Evolutionary conservation across 768 basidiomycete species (phyloP).

Genomic region (Rhizopogon vesiculosus): DNA sequence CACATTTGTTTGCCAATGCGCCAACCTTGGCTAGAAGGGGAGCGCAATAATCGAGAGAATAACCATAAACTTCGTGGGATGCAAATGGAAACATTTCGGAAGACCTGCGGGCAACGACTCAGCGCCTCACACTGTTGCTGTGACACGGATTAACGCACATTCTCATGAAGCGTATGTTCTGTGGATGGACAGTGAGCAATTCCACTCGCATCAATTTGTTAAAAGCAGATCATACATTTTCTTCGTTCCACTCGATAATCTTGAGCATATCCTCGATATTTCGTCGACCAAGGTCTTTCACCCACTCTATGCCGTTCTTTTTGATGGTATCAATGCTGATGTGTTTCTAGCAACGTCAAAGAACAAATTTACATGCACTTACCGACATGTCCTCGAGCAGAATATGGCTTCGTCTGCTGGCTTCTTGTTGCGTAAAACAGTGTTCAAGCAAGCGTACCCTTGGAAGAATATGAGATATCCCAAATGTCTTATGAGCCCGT

Average conservation of each 20-base stretch:
- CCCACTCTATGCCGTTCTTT: slow-evolving; percentile 76
- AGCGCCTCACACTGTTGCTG: neutral
- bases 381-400: slow-evolving; percentile 69
- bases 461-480: slow-evolving; percentile 3
- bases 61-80: slow-evolving; percentile 75
- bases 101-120: slow-evolving; percentile 33
- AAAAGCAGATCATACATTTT: slow-evolving; percentile 44
- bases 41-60: slow-evolving; percentile 73
- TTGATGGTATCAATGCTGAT: slow-evolving; percentile 68
- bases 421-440: slow-evolving; percentile 67
- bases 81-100: slow-evolving; percentile 95
- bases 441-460: slow-evolving; percentile 85
- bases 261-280: slow-evolving; percentile 69
- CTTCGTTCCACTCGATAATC: slow-evolving; percentile 90
- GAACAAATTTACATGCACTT: slow-evolving; percentile 3
- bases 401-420: slow-evolving; percentile 66
- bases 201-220: neutral
- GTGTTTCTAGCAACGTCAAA: neutral
- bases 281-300: slow-evolving; percentile 74
- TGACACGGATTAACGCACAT: slow-evolving; percentile 29
- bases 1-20: slow-evolving; percentile 59
- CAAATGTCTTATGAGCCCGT: neutral
- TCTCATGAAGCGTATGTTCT: slow-evolving; percentile 83
- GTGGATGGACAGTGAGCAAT: neutral
- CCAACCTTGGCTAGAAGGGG: slow-evolving; percentile 52